Percentiles rank a stretch among this genome's conserved stretches.
These are phyloP conservation scores for Byssothecium circinans DNA, from an alignment of 2,329 filamentous ascomycete genomes.

Conservation along the genomic window DNA sequence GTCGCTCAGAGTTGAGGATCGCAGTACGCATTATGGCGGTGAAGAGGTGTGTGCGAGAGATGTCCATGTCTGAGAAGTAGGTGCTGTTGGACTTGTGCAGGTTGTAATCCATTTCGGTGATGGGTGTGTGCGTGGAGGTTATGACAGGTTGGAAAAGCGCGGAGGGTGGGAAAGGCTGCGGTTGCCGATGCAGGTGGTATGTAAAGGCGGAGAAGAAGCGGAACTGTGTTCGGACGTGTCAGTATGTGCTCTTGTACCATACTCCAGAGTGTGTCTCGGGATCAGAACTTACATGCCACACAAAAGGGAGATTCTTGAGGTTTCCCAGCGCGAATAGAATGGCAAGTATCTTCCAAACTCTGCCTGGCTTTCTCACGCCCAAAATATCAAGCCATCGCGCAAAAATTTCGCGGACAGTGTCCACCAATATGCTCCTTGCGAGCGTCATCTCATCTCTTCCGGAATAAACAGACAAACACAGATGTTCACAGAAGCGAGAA, in stretches of 20 bases:
- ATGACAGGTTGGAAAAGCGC: conserved; percentile 74
- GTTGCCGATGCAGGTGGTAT: conserved; percentile 52
- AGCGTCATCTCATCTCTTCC: background rate
- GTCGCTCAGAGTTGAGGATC: conserved; percentile 37
- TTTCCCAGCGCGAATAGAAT: conserved; percentile 54
- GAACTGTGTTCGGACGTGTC: conserved; percentile 31
- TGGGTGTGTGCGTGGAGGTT: conserved; percentile 65
- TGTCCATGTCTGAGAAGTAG: conserved; percentile 85
- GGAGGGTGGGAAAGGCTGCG: conserved; percentile 52
- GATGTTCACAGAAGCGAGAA: background rate
- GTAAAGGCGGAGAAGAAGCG: conserved; percentile 51
- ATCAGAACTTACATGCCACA: conserved; percentile 68
- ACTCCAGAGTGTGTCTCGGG: background rate
- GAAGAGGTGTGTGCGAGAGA: conserved; percentile 78
- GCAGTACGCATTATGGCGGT: conserved; percentile 55
- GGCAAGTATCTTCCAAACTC: conserved; percentile 38
- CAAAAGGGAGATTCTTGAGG: conserved; percentile 72
- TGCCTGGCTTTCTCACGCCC: conserved; percentile 35
- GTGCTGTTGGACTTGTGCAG: conserved; percentile 81
- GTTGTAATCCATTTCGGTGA: conserved; percentile 85
- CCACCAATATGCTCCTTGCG: background rate
- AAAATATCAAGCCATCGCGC: background rate
- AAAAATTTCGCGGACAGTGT: background rate
- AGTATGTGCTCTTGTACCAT: conserved; percentile 10
- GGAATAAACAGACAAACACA: background rate